Evolutionary conservation across 257 asterid species (phyloP).

Genomic region (Solanum microdontum): DNA sequence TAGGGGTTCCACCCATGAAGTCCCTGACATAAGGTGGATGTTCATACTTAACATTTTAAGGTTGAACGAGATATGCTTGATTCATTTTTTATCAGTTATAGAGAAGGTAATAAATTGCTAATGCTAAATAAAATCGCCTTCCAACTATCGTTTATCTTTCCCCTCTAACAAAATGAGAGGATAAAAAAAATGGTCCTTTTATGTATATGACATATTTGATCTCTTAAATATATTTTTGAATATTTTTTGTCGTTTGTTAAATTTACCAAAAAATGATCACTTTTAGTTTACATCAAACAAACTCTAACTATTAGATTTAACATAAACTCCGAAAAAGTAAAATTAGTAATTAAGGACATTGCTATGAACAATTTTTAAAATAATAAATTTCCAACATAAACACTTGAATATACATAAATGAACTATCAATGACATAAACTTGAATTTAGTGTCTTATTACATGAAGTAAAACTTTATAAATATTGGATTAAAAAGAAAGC

Average conservation of each 20-base stretch:
- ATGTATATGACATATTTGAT: no score
- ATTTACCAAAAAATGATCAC: not conserved
- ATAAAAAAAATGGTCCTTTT: no score
- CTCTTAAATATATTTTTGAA: no score
- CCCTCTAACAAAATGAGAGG: no score
- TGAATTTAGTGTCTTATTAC: not conserved
- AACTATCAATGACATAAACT: not conserved
- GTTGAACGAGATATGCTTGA: no score
- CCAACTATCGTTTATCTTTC: no score
- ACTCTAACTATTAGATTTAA: not conserved
- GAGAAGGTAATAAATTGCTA: no score
- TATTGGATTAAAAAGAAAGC: not conserved
- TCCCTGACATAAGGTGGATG: no score
- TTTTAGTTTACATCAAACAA: not conserved
- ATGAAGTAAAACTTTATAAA: not conserved
- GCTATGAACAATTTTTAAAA: not conserved
- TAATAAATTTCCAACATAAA: not conserved
- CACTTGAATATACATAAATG: not conserved
- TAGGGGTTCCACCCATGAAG: no score
- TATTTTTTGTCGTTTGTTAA: not conserved
- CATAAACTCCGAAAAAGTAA: not conserved
- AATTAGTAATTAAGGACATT: not conserved
- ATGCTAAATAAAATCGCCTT: no score
- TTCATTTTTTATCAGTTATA: no score
- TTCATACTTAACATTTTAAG: no score